These are phyloP conservation scores for Pilobolus umbonatus DNA, from an alignment of 192 early-diverging fungal genomes.

Conservation along the genomic window DNA sequence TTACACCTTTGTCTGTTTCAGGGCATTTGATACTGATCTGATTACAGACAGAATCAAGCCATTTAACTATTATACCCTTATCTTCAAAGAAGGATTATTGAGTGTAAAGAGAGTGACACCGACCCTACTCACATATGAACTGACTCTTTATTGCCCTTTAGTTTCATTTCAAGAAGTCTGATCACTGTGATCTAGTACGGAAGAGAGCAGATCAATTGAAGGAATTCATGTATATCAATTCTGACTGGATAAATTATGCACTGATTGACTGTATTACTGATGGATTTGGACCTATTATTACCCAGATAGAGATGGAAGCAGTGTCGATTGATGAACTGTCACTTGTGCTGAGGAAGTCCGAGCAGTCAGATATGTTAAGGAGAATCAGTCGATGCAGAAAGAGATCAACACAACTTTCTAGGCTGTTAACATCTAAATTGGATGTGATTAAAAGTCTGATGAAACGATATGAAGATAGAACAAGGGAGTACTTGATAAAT, in stretches of 20 bases:
- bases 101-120: slow-evolving; percentile 33
- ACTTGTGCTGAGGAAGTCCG: slow-evolving; percentile 66
- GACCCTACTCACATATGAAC: not conserved
- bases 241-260: slow-evolving; percentile 59
- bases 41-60: slow-evolving; percentile 25
- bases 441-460: slow-evolving; percentile 55
- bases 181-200: slow-evolving; percentile 63
- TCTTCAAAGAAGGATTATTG: slow-evolving; percentile 45
- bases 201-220: slow-evolving; percentile 67
- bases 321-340: slow-evolving; percentile 81
- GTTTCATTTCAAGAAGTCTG: slow-evolving; percentile 62
- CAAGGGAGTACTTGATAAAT: not conserved
- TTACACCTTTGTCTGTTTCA: slow-evolving; percentile 86
- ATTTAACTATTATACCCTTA: slow-evolving; percentile 43
- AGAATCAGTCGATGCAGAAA: slow-evolving; percentile 49
- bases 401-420: slow-evolving; percentile 42
- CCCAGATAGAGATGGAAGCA: slow-evolving; percentile 74
- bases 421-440: slow-evolving; percentile 44
- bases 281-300: slow-evolving; percentile 67
- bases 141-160: slow-evolving; percentile 18
- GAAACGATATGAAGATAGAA: slow-evolving; percentile 48
- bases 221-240: slow-evolving; percentile 59
- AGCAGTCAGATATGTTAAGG: slow-evolving; percentile 50
- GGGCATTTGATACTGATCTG: slow-evolving; percentile 46
- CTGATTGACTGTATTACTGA: slow-evolving; percentile 81